phyloP scores from a whole-genome alignment of 805 yeast species.

The Myxozyma geophila region DNA sequence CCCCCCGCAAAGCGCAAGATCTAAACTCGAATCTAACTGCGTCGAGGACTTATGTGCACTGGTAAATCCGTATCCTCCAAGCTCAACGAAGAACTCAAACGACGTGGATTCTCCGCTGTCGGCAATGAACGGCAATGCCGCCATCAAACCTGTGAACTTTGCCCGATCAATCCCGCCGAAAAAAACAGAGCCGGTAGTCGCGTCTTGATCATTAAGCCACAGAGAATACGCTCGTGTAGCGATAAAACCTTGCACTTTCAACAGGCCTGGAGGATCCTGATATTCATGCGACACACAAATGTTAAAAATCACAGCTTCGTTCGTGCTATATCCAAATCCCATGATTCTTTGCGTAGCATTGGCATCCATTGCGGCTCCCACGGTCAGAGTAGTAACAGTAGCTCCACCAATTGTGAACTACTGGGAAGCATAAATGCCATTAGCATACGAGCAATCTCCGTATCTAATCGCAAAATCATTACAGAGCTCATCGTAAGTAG shows the following conservation, averaged over 20 bases:
- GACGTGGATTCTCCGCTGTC: conserved; percentile 9
- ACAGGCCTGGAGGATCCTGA: conserved; percentile 65
- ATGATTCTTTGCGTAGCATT: conserved; percentile 62
- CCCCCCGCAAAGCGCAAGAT: conserved; percentile 48
- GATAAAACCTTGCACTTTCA: conserved; percentile 63
- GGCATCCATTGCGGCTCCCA: conserved; percentile 75
- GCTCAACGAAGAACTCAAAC: conserved; percentile 22
- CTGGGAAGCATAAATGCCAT: conserved; percentile 71
- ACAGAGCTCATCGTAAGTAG: conserved; percentile 35
- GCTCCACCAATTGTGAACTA: conserved; percentile 56
- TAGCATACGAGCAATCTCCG: conserved; percentile 54
- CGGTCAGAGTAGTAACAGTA: conserved; percentile 56
- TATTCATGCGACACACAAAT: conserved; percentile 47
- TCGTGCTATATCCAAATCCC: conserved; percentile 48
- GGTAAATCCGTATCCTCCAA: conserved; percentile 19
- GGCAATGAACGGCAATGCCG: conserved; percentile 3
- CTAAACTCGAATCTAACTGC: background rate
- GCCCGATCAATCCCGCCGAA: conserved; percentile 60
- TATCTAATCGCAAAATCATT: conserved; percentile 48
- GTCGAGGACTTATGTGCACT: background rate
- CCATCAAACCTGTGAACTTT: conserved; percentile 52
- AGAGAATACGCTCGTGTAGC: conserved; percentile 62
- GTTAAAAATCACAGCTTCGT: conserved; percentile 41
- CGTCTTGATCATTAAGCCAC: conserved; percentile 52
- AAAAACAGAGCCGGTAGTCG: conserved; percentile 39